Evolutionary conservation across 805 yeast species (phyloP), one percentile per base, ranked within the genome.

Genomic region (Lipomyces lipofer): DNA sequence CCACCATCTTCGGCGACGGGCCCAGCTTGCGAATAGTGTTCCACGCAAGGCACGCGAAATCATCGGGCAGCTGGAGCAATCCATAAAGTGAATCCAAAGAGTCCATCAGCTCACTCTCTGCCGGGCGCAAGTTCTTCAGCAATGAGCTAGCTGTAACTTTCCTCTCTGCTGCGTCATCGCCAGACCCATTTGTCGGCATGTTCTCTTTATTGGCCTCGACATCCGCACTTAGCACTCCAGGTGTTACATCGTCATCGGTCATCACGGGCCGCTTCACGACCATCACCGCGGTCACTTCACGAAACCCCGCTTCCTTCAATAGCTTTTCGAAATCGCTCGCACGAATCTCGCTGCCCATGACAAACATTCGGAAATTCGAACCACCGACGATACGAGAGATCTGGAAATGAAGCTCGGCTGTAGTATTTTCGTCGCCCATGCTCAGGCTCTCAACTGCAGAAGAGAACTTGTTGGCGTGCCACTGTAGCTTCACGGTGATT

Each of bases 251-350:
- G 35, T 25, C 29, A 27, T 7, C 48, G 43, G 6, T 33, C 19
- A 30, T 8, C 17, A 19, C 17, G n/a, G 32, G 40, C 9, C 47
- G 47, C 10, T 25, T 30, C 12, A 54, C 51, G 4, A 50, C 49
- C 54, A 54, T 50, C 2, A 47, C 47, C 12, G 58, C 54, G 4
- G 58, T 54, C 10, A 43, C 39, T 2, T 45, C 52, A 13, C 49
- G 39, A n/a, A 51, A 54, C 13, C 59, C 59, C n/a, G 46, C 50
- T 1, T 51, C 55, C 10, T 43, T 40, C 12, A 55, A 44, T 3
- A 40, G 33, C 43, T 39, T 35, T 15, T 9, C 17, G 12, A 27
- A 35, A 27, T 48, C 51, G 6, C 19, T 36, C 4, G 44, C 22
- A 28, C 39, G 36, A 5, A 55, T 9, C 38, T 55, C 56, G 25